Evolutionary conservation across 495 filamentous ascomycete genomes (phyloP), one percentile per base, ranked within the genome.

Genomic region (Melanomma pulvis-pyrius): DNA sequence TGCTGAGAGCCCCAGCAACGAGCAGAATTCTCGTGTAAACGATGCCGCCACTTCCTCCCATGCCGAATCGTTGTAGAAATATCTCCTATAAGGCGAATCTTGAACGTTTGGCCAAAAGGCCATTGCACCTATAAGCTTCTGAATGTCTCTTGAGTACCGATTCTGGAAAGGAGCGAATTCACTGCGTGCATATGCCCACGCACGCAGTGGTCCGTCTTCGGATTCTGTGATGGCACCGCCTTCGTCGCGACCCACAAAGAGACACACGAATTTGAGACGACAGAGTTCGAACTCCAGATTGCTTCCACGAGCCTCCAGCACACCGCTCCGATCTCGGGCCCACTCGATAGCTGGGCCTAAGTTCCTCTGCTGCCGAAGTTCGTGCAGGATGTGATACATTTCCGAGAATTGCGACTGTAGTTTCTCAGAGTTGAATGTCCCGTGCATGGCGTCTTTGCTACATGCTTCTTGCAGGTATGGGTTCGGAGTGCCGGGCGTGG

Each of bases 211-310:
- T 21, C 86, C 82, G 32, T 44, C 52, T n/a, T 57, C 22, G 13
- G 34, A 25, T 17, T 69, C 56, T 3, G 46, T 41, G 46, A 59
- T 75, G 46, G 25, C 70, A 68, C 41, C 73, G n/a, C 67, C 41
- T 11, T 54, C 30, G 44, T 63, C 56, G 25, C 76, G 77, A 24
- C 83, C 82, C 26, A 75, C 80, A 81, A 89, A 97, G 0, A 96
- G 83, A 86, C 88, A 91, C 46, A 97, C 82, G 71, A 90, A 98
- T 64, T 96, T 90, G 25, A 98, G 79, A 39, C 89, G 88, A 76
- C 86, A 88, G 3, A 99, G 87, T 52, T 99, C 93, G 55, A 97
- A 99, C 73, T 97, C 93, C 1, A 99, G 84, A 67, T 96, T 96
- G 68, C 90, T 93, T 3, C 93, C 96, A 44, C 94, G 83, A 1